Evolutionary conservation across 352 stramenopile genomes (phyloP).

Genomic region (Phytophthora sojae): DNA sequence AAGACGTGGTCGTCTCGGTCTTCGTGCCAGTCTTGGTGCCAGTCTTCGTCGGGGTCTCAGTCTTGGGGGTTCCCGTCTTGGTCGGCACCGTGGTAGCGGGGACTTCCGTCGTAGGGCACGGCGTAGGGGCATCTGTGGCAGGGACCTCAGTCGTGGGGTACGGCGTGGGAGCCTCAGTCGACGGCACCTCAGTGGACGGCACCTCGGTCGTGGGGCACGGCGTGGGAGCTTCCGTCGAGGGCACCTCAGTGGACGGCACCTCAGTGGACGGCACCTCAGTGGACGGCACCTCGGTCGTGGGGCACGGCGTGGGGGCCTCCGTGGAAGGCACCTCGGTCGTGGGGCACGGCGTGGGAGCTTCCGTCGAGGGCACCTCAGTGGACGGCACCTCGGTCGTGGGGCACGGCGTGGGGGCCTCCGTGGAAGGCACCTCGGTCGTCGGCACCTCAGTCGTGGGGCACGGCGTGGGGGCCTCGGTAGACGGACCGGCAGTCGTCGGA

Average conservation of each 20-base stretch:
- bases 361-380: slow-evolving; percentile 12
- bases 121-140: slow-evolving; percentile 13
- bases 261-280: slow-evolving; percentile 18
- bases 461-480: slow-evolving; percentile 12
- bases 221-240: slow-evolving; percentile 9
- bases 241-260: slow-evolving; percentile 2
- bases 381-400: slow-evolving; percentile 12
- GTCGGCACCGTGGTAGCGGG: slow-evolving; percentile 2
- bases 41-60: slow-evolving; percentile 8
- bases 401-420: slow-evolving; percentile 16
- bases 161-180: slow-evolving; percentile 18
- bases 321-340: slow-evolving; percentile 18
- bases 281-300: slow-evolving; percentile 7
- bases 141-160: slow-evolving; percentile 21
- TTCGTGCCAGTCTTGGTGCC: slow-evolving; percentile 12
- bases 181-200: neutral
- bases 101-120: slow-evolving; percentile 10
- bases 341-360: slow-evolving; percentile 18
- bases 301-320: slow-evolving; percentile 15
- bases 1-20: slow-evolving; percentile 25
- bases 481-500: neutral
- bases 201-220: slow-evolving; percentile 25
- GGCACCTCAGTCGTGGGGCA: slow-evolving; percentile 12
- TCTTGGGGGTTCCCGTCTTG: slow-evolving; percentile 16
- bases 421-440: neutral